Evolutionary conservation across 164 flowering plant species (phyloP).

Genomic region (Tetracentron sinense): DNA sequence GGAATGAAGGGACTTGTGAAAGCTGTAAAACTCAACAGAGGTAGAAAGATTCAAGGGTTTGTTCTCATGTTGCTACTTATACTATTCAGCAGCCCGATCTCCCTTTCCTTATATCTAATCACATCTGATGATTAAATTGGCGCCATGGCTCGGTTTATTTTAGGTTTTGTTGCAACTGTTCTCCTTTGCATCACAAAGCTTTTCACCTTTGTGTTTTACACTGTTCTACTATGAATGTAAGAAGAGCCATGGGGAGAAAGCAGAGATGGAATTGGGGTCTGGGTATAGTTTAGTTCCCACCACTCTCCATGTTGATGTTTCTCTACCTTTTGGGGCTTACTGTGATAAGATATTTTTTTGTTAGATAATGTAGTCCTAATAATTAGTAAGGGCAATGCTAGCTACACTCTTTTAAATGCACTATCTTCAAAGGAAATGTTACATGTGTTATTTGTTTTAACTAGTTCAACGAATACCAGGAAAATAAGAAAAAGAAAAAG

Average conservation of each 20-base stretch:
- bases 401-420: too few relatives aligned
- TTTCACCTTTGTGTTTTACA: constrained; percentile 11
- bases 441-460: too few relatives aligned
- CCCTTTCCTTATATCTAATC: constrained; percentile 8
- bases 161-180: constrained; percentile 10
- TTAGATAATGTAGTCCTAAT: too few relatives aligned
- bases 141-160: neutral
- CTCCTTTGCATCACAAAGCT: constrained; percentile 13
- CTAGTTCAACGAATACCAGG: too few relatives aligned
- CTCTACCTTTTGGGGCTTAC: too few relatives aligned
- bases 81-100: constrained; percentile 12
- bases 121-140: constrained; percentile 15
- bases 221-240: constrained; percentile 19
- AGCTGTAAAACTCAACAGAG: constrained; percentile 18
- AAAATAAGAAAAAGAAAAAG: too few relatives aligned
- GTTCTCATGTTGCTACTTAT: constrained; percentile 9
- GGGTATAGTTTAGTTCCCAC: neutral
- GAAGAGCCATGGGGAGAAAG: constrained; percentile 10
- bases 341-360: too few relatives aligned
- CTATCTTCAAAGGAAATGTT: too few relatives aligned
- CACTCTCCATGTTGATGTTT: neutral
- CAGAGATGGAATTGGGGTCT: neutral
- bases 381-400: too few relatives aligned
- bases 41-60: constrained; percentile 23
- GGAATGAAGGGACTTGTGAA: constrained; percentile 19